Percentiles rank a stretch among this genome's conserved stretches.
These are phyloP conservation scores for Chenopodium formosanum DNA, from an alignment of 148 eudicot genomes.

Conservation along the genomic window DNA sequence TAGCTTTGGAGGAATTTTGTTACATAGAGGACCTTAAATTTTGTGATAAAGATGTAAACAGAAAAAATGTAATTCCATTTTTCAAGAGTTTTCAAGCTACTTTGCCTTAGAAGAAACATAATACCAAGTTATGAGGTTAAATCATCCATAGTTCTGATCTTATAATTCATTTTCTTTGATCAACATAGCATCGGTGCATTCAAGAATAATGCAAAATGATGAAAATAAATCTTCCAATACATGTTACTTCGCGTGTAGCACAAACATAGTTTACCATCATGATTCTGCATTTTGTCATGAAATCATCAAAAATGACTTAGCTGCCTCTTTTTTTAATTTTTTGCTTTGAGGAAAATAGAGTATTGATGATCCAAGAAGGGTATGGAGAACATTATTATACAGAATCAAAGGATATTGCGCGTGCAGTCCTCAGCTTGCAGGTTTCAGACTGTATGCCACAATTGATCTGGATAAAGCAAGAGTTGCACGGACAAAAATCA, in stretches of 20 bases:
- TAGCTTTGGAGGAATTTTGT: too few relatives aligned
- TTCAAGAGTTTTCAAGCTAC: too few relatives aligned
- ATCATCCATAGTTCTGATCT: too few relatives aligned
- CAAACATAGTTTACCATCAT: not conserved
- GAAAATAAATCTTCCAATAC: too few relatives aligned
- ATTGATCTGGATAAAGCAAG: slow-evolving; percentile 68
- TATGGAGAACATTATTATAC: slow-evolving; percentile 38
- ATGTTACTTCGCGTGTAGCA: too few relatives aligned
- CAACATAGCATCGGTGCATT: not conserved
- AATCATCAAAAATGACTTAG: not conserved
- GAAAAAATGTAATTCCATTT: too few relatives aligned
- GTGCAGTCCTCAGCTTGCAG: slow-evolving; percentile 45
- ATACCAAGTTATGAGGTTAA: too few relatives aligned
- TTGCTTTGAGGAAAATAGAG: slow-evolving; percentile 13
- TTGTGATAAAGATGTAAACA: too few relatives aligned
- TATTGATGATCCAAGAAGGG: slow-evolving; percentile 33
- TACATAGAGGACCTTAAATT: too few relatives aligned
- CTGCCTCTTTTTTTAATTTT: not conserved
- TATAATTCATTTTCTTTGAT: not conserved
- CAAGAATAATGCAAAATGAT: too few relatives aligned
- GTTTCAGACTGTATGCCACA: slow-evolving; percentile 59
- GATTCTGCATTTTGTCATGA: not conserved
- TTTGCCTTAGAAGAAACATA: too few relatives aligned
- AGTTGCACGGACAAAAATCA: slow-evolving; percentile 55
- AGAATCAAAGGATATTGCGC: slow-evolving; percentile 41